Conservation (phyloP, 306 rosid genomes). For the Mimosa pudica region DNA sequence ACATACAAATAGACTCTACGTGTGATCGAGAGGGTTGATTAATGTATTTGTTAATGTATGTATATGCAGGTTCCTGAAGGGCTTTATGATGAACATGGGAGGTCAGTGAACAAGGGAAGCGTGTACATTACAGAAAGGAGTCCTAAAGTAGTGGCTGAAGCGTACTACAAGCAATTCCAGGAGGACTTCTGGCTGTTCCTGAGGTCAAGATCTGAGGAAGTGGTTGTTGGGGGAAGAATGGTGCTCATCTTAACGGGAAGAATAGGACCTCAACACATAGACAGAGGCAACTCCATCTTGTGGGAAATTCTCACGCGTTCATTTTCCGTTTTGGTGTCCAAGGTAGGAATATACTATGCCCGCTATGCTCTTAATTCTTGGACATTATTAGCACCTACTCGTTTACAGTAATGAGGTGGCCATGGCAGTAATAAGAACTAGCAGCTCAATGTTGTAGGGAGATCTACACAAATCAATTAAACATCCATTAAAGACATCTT, state of each 20-base stretch:
- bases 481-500: too few relatives aligned
- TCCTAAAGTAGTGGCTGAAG: constrained; percentile 61
- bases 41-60: not conserved
- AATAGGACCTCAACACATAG: constrained; percentile 61
- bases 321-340: constrained; percentile 58
- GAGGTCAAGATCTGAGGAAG: constrained; percentile 65
- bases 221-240: constrained; percentile 76
- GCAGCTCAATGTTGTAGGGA: too few relatives aligned
- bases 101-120: constrained; percentile 65
- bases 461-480: too few relatives aligned
- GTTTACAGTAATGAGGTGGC: too few relatives aligned
- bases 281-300: constrained; percentile 79
- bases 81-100: constrained; percentile 54
- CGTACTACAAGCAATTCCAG: constrained; percentile 71
- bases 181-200: constrained; percentile 74
- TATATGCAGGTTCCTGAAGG: constrained; percentile 71
- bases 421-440: too few relatives aligned
- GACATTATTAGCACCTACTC: too few relatives aligned
- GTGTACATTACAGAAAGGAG: constrained; percentile 71
- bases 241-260: constrained; percentile 79
- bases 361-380: too few relatives aligned
- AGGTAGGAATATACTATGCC: constrained; percentile 62
- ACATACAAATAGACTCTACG: not conserved
- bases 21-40: not conserved
- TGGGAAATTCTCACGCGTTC: constrained; percentile 81